A percentile compares a stretch with the other conserved stretches of the same genome.
Evolutionary conservation across 1,284 basidiomycete genomes (phyloP).

Genomic region (Mycena citricolor): DNA sequence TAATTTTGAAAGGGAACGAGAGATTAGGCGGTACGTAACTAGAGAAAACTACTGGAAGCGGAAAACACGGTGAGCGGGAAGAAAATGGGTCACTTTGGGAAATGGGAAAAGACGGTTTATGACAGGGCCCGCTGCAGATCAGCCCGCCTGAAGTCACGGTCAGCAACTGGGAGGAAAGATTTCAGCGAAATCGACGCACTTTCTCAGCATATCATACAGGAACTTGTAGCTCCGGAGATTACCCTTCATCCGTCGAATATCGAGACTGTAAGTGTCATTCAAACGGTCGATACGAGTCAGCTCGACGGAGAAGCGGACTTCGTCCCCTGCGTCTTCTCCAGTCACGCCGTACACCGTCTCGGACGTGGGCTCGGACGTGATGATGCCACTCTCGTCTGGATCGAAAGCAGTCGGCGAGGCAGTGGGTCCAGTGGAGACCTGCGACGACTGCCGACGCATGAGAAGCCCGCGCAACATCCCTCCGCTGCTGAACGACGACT

Average conservation of each 20-base stretch:
- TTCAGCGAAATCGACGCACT: conserved; percentile 5
- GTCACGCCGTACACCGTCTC: conserved; percentile 21
- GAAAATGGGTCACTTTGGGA: not conserved
- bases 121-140: conserved; percentile 21
- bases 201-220: conserved; percentile 24
- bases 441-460: conserved; percentile 85
- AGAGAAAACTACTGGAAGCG: conserved; percentile 5
- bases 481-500: conserved; percentile 60
- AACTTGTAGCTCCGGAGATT: conserved; percentile 26
- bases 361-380: conserved; percentile 34
- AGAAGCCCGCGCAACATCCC: conserved; percentile 83
- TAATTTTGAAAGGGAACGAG: too few species aligned
- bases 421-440: conserved; percentile 52
- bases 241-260: conserved; percentile 24
- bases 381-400: conserved; percentile 39
- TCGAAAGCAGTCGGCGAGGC: conserved; percentile 42
- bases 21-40: conserved; percentile 24
- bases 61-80: too few species aligned
- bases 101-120: conserved; percentile 1
- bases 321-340: conserved; percentile 21
- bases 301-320: conserved; percentile 24
- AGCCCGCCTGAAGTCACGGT: conserved; percentile 14
- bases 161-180: not conserved
- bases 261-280: conserved; percentile 23
- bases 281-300: conserved; percentile 22